These are phyloP conservation scores for Lodderomyces pseudojiufengensis DNA, from an alignment of 1,139 yeast species.

Conservation along the genomic window DNA sequence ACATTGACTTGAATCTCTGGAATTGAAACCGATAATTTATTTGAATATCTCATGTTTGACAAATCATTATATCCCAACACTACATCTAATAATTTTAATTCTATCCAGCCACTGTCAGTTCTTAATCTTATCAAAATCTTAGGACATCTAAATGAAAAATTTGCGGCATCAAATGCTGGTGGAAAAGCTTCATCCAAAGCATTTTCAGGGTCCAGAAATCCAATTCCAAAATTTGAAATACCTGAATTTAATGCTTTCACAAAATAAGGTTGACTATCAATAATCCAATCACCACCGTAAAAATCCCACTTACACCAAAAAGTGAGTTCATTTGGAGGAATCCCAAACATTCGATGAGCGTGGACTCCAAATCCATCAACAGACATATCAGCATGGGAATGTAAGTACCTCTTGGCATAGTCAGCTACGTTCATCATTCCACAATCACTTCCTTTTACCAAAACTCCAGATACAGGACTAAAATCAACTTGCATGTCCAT, in stretches of 20 bases:
- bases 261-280: slow-evolving; percentile 52
- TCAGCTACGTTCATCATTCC: slow-evolving; percentile 24
- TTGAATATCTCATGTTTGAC: slow-evolving; percentile 63
- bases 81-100: slow-evolving; percentile 33
- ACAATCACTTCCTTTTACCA: slow-evolving; percentile 20
- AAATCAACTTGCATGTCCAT: slow-evolving; percentile 75
- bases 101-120: slow-evolving; percentile 16
- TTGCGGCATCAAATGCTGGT: slow-evolving; percentile 64
- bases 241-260: slow-evolving; percentile 44
- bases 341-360: slow-evolving; percentile 89
- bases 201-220: slow-evolving; percentile 74
- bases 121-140: slow-evolving; percentile 23
- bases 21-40: slow-evolving; percentile 47
- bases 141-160: slow-evolving; percentile 49
- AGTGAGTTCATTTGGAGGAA: slow-evolving; percentile 85
- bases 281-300: slow-evolving; percentile 53
- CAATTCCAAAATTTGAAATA: slow-evolving; percentile 49
- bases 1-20: slow-evolving; percentile 41
- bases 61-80: slow-evolving; percentile 60
- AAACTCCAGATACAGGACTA: slow-evolving; percentile 42
- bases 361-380: slow-evolving; percentile 67
- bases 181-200: slow-evolving; percentile 57
- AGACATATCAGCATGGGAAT: slow-evolving; percentile 28
- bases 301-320: slow-evolving; percentile 91
- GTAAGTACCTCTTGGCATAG: slow-evolving; percentile 22